These are phyloP conservation scores for Ogataea zsoltii DNA, from an alignment of 805 yeast species.

Conservation along the genomic window DNA sequence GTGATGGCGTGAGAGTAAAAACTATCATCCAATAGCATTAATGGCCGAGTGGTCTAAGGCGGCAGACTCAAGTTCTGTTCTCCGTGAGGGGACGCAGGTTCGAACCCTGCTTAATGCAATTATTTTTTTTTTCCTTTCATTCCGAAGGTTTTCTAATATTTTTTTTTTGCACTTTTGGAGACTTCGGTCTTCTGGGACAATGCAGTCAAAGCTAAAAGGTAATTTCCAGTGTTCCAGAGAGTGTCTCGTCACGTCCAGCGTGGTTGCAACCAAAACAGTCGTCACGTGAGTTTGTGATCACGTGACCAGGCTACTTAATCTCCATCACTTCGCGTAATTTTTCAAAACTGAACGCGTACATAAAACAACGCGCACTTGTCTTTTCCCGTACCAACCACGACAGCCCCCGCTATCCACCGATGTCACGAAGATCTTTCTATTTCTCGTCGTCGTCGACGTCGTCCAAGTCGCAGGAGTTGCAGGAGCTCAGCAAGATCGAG, in stretches of 20 bases:
- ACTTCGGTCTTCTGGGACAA: too few relatives aligned
- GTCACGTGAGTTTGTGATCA: too few relatives aligned
- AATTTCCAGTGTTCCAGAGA: too few relatives aligned
- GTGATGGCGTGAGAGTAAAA: not conserved
- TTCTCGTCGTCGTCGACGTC: constrained; percentile 29
- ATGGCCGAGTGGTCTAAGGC: constrained; percentile 10
- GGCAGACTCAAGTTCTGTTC: constrained; percentile 9
- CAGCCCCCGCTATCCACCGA: not conserved
- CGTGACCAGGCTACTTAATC: too few relatives aligned
- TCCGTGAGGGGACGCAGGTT: constrained; percentile 9
- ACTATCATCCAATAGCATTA: not conserved
- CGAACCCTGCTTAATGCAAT: constrained; percentile 8
- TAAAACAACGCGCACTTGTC: not conserved
- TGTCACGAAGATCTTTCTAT: constrained; percentile 32
- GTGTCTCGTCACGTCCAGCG: too few relatives aligned
- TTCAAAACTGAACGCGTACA: not conserved
- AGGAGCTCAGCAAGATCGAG: constrained; percentile 65
- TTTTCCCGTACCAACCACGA: too few relatives aligned
- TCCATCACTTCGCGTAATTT: too few relatives aligned
- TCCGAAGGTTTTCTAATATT: too few relatives aligned
- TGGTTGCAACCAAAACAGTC: too few relatives aligned
- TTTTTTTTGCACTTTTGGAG: too few relatives aligned
- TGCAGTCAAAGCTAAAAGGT: too few relatives aligned
- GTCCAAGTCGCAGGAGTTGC: constrained; percentile 23
- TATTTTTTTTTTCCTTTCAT: not conserved